phyloP scores from a whole-genome alignment of 805 yeast genomes.

The Monosporozyma yasuniensis region DNA sequence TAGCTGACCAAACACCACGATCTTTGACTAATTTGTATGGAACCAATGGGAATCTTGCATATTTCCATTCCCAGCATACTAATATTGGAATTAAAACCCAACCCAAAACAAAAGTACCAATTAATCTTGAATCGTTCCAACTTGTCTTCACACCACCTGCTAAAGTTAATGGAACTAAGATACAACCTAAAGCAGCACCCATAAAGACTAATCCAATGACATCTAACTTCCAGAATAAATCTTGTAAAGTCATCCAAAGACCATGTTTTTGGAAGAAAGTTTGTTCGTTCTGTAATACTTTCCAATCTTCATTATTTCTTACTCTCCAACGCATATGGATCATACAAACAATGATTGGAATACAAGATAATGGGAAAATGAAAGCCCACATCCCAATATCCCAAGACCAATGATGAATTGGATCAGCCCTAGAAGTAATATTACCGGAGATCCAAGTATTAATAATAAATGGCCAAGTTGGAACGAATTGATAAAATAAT shows the following conservation, averaged over 20 bases:
- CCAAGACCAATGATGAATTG: slow-evolving; percentile 49
- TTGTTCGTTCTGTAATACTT: slow-evolving; percentile 33
- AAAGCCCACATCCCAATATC: slow-evolving; percentile 76
- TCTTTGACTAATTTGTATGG: slow-evolving; percentile 54
- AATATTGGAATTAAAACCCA: slow-evolving; percentile 51
- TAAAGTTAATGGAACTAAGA: slow-evolving; percentile 64
- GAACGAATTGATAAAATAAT: slow-evolving; percentile 52
- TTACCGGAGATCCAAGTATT: slow-evolving; percentile 73
- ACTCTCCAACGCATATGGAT: slow-evolving; percentile 51
- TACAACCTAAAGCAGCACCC: slow-evolving; percentile 49
- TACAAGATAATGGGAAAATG: slow-evolving; percentile 53
- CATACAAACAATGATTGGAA: slow-evolving; percentile 51
- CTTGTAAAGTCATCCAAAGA: slow-evolving; percentile 23
- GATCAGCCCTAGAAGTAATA: slow-evolving; percentile 34
- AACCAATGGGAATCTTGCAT: slow-evolving; percentile 52
- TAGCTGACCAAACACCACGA: slow-evolving; percentile 69
- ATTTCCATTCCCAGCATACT: slow-evolving; percentile 47
- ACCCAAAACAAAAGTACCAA: slow-evolving; percentile 66
- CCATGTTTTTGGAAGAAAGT: slow-evolving; percentile 34
- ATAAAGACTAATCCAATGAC: slow-evolving; percentile 51
- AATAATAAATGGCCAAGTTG: slow-evolving; percentile 64
- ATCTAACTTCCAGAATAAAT: slow-evolving; percentile 57
- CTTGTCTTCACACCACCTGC: slow-evolving; percentile 52
- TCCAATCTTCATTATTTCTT: slow-evolving; percentile 43
- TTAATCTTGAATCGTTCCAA: slow-evolving; percentile 55